Percentiles rank a stretch among this genome's conserved stretches.
phyloP scores from a whole-genome alignment of 345 rosid species.

The Eucalyptus sp. region DNA sequence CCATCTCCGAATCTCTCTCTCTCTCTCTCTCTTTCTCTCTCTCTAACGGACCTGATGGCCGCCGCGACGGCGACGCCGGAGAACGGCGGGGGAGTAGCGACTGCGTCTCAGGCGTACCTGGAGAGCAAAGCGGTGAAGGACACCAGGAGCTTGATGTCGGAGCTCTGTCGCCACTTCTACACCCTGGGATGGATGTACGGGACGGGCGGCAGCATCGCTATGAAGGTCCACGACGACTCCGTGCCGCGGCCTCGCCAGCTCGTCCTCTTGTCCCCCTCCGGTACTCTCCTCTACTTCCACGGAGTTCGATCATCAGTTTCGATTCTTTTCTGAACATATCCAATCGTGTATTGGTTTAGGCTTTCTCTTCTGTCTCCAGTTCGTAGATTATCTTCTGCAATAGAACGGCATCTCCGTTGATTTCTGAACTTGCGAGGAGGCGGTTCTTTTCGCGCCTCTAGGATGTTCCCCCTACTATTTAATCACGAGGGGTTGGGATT shows the following conservation, averaged over 20 bases:
- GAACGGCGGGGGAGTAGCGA: conserved; percentile 13
- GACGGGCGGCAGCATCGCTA: conserved; percentile 89
- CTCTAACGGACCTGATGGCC: neutral
- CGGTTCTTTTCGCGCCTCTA: neutral
- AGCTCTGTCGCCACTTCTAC: conserved; percentile 86
- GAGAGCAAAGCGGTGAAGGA: conserved; percentile 57
- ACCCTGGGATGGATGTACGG: conserved; percentile 93
- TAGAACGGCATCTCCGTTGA: neutral
- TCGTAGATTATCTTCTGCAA: neutral
- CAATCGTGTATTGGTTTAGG: neutral
- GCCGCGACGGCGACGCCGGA: neutral
- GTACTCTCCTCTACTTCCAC: conserved; percentile 7
- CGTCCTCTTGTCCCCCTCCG: conserved; percentile 97
- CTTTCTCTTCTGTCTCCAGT: neutral
- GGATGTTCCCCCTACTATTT: neutral
- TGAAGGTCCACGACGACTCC: conserved; percentile 68
- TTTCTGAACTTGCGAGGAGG: neutral
- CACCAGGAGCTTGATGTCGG: conserved; percentile 43
- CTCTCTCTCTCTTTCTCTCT: neutral
- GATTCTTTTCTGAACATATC: neutral
- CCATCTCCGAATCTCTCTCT: neutral
- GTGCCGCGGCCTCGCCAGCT: conserved; percentile 65
- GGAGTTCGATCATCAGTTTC: neutral
- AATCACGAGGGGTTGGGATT: neutral
- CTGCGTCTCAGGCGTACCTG: conserved; percentile 56